phyloP scores from a whole-genome alignment of 2,329 filamentous ascomycete genomes.

The Ascochyta pisi region DNA sequence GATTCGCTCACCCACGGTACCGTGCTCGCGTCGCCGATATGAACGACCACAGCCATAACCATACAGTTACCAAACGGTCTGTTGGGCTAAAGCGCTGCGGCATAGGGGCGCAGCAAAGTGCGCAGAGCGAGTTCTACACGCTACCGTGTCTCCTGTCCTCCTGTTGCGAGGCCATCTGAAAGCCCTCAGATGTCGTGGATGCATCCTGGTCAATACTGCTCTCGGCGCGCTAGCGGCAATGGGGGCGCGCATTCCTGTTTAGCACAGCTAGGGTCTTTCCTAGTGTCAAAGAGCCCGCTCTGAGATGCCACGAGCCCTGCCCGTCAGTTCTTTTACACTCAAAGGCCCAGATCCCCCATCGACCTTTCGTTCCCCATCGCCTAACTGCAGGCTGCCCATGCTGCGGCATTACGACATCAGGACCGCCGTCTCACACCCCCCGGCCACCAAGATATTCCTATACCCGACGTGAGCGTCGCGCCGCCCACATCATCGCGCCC shows the following conservation, averaged over 20 bases:
- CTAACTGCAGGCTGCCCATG: constrained; percentile 28
- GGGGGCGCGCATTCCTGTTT: constrained; percentile 30
- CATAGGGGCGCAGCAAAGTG: not conserved
- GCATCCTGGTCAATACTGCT: constrained; percentile 17
- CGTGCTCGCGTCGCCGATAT: not conserved
- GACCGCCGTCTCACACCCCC: constrained; percentile 20
- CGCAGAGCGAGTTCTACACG: not conserved
- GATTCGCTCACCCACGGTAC: constrained; percentile 10
- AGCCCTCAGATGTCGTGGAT: constrained; percentile 2
- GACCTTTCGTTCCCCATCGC: constrained; percentile 27
- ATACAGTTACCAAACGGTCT: not conserved
- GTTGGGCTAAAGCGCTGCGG: not conserved
- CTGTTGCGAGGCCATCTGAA: not conserved
- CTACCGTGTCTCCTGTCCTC: too few relatives aligned
- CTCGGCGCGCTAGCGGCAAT: constrained; percentile 19
- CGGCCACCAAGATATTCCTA: constrained; percentile 22
- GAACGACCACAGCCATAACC: not conserved
- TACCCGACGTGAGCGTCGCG: constrained; percentile 26
- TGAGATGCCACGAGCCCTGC: constrained; percentile 33
- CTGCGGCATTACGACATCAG: constrained; percentile 33
- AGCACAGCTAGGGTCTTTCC: constrained; percentile 26
- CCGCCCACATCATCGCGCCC: constrained; percentile 10
- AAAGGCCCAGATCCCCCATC: constrained; percentile 33
- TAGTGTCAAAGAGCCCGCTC: constrained; percentile 33
- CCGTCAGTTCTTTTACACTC: constrained; percentile 33